Evolutionary conservation across 768 basidiomycete genomes (phyloP), one percentile per base, ranked within the genome.

Genomic region (Xerocomellus dryophilus): DNA sequence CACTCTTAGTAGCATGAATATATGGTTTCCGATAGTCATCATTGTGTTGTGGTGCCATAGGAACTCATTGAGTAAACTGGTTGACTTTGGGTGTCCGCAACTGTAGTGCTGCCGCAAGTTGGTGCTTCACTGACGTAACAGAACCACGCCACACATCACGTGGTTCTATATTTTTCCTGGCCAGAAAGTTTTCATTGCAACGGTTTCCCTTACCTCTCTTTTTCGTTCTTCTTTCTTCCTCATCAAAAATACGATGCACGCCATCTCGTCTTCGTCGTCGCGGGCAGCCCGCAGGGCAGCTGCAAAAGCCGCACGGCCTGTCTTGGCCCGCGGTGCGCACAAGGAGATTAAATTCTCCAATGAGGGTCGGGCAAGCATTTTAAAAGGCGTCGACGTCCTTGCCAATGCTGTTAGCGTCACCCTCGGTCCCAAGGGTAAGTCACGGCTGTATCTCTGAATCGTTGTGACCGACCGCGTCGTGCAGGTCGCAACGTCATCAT

Each of bases 291-390:
- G 86, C 60, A 83, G 85, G 64, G 83, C 80, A 47, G 84, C 84
- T 32, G 73, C 78, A 43, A 82, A 81, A 66, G 77, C 80, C 23
- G 71, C 76, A 12, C 78, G 78, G 66, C 80, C 84, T 54, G 61
- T 78, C 11, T 64, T 84, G n/a, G 72, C 74, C 36, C 85, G 91
- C 53, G 85, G 87, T 56, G 88, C 84, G 17, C 91, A 95, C 82
- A 97, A 97, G 82, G 94, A 97, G 72, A 90, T 98, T 72, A 88
- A 89, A 76, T 98, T 98, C 76, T 90, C 88, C 68, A 95, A 98
- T 72, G 93, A 93, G 61, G 94, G 94, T 61, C 83, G 95, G 59
- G 92, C 93, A 29, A 83, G 85, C 73, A 96, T 97, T 75, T 81
- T 98, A 62, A 88, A 88, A 72, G 96, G 96, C 73, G 94, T 99